Percentiles rank a stretch among this genome's conserved stretches.
Conservation (phyloP, 164 flowering plant genomes). For the Macadamia integrifolia region DNA sequence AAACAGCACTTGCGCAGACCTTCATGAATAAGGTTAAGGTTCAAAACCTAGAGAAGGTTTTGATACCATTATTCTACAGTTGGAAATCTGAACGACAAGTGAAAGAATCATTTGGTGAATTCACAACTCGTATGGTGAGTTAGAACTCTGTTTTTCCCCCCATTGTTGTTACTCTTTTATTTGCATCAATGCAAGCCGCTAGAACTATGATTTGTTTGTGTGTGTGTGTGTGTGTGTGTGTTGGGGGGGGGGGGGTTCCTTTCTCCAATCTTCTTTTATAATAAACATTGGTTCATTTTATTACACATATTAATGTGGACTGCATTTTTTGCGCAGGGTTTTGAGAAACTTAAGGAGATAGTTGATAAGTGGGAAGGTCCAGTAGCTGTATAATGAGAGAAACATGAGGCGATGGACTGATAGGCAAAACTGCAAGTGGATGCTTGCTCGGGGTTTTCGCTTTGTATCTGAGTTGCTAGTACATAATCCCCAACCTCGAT, state of each 20-base stretch:
- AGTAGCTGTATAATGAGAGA: constrained; percentile 35
- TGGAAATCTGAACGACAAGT: constrained; percentile 65
- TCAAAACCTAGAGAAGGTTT: constrained; percentile 90
- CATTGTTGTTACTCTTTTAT: too few relatives aligned
- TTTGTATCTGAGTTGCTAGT: too few relatives aligned
- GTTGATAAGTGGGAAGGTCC: constrained; percentile 80
- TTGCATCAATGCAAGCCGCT: too few relatives aligned
- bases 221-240: too few relatives aligned
- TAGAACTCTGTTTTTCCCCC: background rate
- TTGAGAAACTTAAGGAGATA: constrained; percentile 66
- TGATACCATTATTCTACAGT: constrained; percentile 77
- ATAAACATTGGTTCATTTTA: too few relatives aligned
- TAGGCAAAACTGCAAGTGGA: background rate
- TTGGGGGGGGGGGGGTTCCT: too few relatives aligned
- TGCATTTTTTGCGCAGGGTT: constrained; percentile 48
- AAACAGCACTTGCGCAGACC: constrained; percentile 55
- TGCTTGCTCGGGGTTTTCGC: background rate
- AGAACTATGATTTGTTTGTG: too few relatives aligned
- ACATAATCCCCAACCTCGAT: too few relatives aligned
- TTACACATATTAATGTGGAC: background rate
- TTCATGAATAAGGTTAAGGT: constrained; percentile 89
- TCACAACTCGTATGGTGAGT: constrained; percentile 74
- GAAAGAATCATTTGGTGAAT: constrained; percentile 89
- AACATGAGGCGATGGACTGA: constrained; percentile 27
- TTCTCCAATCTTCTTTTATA: too few relatives aligned